These are phyloP conservation scores for Leptomonas pyrrhocoris DNA, from an alignment of 208 protist genomes.

Conservation along the genomic window DNA sequence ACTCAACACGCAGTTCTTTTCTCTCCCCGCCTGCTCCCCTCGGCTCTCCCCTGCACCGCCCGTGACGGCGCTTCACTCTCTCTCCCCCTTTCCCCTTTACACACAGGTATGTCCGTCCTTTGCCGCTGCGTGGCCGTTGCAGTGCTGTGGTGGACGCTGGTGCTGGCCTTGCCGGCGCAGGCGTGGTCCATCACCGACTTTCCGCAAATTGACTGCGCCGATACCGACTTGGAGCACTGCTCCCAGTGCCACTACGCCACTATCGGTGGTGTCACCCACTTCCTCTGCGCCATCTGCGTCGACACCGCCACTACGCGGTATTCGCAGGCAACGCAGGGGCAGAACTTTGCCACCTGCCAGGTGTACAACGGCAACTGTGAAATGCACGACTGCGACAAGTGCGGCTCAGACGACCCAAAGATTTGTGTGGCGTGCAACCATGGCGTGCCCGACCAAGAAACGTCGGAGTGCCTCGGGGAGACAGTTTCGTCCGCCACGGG, in stretches of 20 bases:
- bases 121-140: no score
- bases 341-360: not conserved
- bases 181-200: not conserved
- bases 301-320: not conserved
- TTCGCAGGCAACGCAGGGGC: not conserved
- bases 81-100: not conserved
- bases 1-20: no score
- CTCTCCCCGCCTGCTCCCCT: not conserved
- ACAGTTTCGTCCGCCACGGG: not conserved
- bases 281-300: slow-evolving; percentile 2
- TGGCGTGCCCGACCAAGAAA: not conserved
- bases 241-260: slow-evolving; percentile 1
- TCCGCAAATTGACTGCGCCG: not conserved
- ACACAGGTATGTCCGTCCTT: not conserved
- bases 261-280: not conserved
- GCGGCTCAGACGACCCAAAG: not conserved
- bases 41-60: not conserved
- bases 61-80: not conserved
- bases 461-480: not conserved
- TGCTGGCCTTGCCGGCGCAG: not conserved
- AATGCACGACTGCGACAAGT: not conserved
- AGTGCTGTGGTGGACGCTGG: not conserved
- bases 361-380: no score
- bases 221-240: not conserved
- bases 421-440: not conserved